Conservation (phyloP, 1,139 yeast genomes). For the Hanseniaspora uvarum region DNA sequence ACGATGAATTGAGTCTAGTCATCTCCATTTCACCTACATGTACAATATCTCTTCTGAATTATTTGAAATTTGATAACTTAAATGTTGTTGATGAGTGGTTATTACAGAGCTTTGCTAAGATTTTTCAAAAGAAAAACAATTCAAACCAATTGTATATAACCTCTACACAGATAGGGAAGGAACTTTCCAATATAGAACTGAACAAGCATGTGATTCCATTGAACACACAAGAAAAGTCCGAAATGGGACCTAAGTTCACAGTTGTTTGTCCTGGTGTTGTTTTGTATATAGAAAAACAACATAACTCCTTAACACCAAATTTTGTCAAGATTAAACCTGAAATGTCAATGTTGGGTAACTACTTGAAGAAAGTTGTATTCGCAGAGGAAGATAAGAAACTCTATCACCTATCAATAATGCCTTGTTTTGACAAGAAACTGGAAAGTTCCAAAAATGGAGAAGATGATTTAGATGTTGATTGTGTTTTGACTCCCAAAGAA, state of each 20-base stretch:
- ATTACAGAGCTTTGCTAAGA: slow-evolving; percentile 43
- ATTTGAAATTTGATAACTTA: slow-evolving; percentile 42
- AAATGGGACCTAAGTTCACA: slow-evolving; percentile 36
- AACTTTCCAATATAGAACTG: slow-evolving; percentile 54
- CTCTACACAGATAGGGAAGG: slow-evolving; percentile 77
- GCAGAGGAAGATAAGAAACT: slow-evolving; percentile 35
- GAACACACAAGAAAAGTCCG: slow-evolving; percentile 21
- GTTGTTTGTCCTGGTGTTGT: slow-evolving; percentile 96
- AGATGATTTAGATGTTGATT: slow-evolving; percentile 57
- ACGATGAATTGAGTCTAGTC: slow-evolving; percentile 42
- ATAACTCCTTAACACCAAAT: slow-evolving; percentile 64
- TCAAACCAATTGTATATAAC: slow-evolving; percentile 48
- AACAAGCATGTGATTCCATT: slow-evolving; percentile 39
- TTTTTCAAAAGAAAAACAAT: slow-evolving; percentile 42
- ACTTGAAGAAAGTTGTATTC: slow-evolving; percentile 40
- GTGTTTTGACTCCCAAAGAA: slow-evolving; percentile 88
- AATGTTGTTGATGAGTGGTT: slow-evolving; percentile 53
- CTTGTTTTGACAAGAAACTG: slow-evolving; percentile 90
- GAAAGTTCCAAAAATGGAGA: slow-evolving; percentile 83
- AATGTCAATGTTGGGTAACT: slow-evolving; percentile 80
- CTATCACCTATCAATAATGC: slow-evolving; percentile 84
- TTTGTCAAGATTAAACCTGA: slow-evolving; percentile 69
- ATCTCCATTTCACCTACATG: slow-evolving; percentile 81
- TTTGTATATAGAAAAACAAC: slow-evolving; percentile 88
- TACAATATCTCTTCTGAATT: slow-evolving; percentile 69